These are phyloP conservation scores for Hyaloperonospora brassicae DNA, from an alignment of 352 stramenopile species.

Conservation along the genomic window DNA sequence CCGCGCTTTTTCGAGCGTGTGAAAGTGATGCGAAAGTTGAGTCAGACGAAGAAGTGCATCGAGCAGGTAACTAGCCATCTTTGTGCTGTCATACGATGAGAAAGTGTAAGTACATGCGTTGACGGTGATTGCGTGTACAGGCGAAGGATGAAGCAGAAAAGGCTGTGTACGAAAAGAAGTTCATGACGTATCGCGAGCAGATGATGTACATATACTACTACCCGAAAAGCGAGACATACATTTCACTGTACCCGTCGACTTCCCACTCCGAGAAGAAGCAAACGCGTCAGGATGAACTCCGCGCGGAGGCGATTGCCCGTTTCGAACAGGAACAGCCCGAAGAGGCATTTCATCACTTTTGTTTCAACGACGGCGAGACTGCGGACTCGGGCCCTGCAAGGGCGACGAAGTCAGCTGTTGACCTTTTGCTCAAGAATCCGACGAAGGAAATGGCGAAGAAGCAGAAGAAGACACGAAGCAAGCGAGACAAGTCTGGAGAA, in stretches of 20 bases:
- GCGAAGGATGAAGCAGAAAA: conserved; percentile 35
- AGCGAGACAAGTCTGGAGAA: conserved; percentile 36
- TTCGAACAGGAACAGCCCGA: conserved; percentile 51
- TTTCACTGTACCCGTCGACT: conserved; percentile 56
- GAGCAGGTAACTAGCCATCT: conserved; percentile 30
- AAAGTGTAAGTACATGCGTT: conserved; percentile 1
- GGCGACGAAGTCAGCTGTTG: conserved; percentile 24
- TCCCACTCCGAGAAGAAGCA: conserved; percentile 45
- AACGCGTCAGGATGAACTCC: conserved; percentile 41
- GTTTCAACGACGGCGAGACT: conserved; percentile 45
- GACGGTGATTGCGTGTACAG: conserved; percentile 12
- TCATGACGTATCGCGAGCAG: conserved; percentile 44
- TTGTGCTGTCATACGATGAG: not conserved
- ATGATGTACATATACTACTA: conserved; percentile 84
- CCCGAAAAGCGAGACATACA: conserved; percentile 58
- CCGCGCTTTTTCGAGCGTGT: conserved; percentile 77
- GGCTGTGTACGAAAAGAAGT: conserved; percentile 28
- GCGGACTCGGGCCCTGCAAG: conserved; percentile 11
- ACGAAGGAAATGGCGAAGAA: conserved; percentile 65
- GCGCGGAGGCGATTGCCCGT: conserved; percentile 31
- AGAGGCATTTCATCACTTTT: conserved; percentile 70
- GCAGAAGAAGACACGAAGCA: conserved; percentile 51
- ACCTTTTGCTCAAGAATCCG: conserved; percentile 56
- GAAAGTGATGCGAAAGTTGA: conserved; percentile 78
- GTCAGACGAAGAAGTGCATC: conserved; percentile 41